Percentiles rank a stretch among this genome's conserved stretches.
phyloP scores from a whole-genome alignment of 2,329 filamentous ascomycete genomes.

The Talaromyces sp. region DNA sequence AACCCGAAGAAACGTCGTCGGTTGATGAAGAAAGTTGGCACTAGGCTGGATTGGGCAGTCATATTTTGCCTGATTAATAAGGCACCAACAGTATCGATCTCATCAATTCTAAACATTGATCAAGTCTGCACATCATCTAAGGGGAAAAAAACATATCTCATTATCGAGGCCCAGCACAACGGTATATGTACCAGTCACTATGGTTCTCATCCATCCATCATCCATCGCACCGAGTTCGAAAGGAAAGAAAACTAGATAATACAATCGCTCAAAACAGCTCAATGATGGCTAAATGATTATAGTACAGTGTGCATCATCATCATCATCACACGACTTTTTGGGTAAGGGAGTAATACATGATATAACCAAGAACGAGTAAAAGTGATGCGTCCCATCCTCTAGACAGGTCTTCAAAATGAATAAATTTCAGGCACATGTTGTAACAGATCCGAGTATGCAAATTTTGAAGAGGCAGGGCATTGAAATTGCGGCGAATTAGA shows the following conservation, averaged over 20 bases:
- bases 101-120: background rate
- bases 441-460: conserved; percentile 6
- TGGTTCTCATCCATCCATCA: background rate
- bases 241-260: background rate
- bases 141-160: background rate
- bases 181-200: background rate
- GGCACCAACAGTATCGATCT: background rate
- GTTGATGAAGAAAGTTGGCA: background rate
- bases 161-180: background rate
- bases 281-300: background rate
- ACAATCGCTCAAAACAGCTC: background rate
- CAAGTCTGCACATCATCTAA: background rate
- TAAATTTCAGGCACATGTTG: background rate
- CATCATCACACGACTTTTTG: background rate
- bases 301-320: conserved; percentile 2
- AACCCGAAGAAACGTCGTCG: background rate
- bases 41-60: background rate
- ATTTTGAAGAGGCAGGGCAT: background rate
- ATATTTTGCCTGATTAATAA: background rate
- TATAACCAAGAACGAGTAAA: background rate
- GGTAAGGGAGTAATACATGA: background rate
- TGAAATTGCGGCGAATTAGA: background rate
- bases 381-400: background rate
- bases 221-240: background rate
- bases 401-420: background rate